phyloP scores from a whole-genome alignment of 768 basidiomycete species.

The Pulveroboletus frians region DNA sequence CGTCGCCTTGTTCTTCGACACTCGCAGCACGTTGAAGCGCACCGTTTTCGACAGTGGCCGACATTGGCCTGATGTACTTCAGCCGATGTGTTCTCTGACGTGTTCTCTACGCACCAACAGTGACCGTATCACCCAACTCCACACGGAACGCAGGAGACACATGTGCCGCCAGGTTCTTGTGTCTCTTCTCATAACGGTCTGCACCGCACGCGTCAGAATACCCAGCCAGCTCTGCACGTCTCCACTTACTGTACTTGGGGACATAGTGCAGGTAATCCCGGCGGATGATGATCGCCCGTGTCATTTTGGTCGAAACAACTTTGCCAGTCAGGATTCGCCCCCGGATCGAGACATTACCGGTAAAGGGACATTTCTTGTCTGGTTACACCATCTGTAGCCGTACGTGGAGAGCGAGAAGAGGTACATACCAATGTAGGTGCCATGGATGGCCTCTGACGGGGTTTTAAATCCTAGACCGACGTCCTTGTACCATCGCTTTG shows the following conservation, averaged over 20 bases:
- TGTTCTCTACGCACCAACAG: slow-evolving; percentile 67
- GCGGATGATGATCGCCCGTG: slow-evolving; percentile 95
- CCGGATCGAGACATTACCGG: slow-evolving; percentile 93
- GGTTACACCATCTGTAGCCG: slow-evolving; percentile 3
- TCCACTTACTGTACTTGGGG: slow-evolving; percentile 90
- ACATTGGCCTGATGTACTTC: slow-evolving; percentile 72
- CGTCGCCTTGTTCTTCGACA: slow-evolving; percentile 88
- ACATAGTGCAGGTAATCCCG: slow-evolving; percentile 93
- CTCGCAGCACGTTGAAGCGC: slow-evolving; percentile 97
- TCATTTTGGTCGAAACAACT: slow-evolving; percentile 99
- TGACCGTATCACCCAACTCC: slow-evolving; percentile 88
- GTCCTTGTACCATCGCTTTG: slow-evolving; percentile 99
- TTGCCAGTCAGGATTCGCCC: slow-evolving; percentile 98
- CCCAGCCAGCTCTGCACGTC: not conserved
- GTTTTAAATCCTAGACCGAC: slow-evolving; percentile 97
- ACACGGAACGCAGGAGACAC: slow-evolving; percentile 99
- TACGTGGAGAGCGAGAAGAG: not conserved
- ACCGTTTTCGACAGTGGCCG: slow-evolving; percentile 98
- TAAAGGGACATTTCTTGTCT: slow-evolving; percentile 99
- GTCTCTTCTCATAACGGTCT: slow-evolving; percentile 98
- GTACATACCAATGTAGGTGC: slow-evolving; percentile 88
- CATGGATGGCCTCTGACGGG: slow-evolving; percentile 89
- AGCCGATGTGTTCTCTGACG: not conserved
- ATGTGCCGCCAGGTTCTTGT: slow-evolving; percentile 97
- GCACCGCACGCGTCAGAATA: slow-evolving; percentile 7